Evolutionary conservation across 2,329 filamentous ascomycete genomes (phyloP), one percentile per base, ranked within the genome.

Genomic region (Lachnum nothofagi): DNA sequence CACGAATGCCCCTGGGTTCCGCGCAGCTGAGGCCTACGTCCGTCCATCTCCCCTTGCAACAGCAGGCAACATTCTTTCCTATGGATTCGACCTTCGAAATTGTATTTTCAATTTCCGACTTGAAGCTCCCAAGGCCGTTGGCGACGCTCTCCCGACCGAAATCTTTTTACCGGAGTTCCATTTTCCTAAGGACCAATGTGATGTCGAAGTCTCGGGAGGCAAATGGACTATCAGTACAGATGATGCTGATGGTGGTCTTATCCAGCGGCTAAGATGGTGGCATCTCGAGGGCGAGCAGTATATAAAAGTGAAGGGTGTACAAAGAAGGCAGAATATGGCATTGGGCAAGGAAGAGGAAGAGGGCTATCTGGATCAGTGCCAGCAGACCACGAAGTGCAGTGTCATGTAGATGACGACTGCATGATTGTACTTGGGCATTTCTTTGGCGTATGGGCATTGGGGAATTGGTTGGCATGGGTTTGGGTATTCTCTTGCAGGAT

Each of bases 1-100:
- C 19, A 78, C 76, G n/a, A 79, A 77, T 48, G 70, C 78, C 1
- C 80, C 83, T 0, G 91, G 93, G 1, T 88, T 86, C 61, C 86
- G 93, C 31, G 93, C 91, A 1, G 91, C 91, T 3, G 91, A 98
- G 68, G 91, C 94, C 0, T 97, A 89, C 61, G 82, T 97, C 27
- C 84, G 93, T 2, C 93, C 93, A 0, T 85, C 85, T 0, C 88
- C 93, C 0, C 82, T 91, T 22, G 74, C 76, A 3, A 86, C 86
- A 0, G 83, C 83, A 42, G 93, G 93, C 8, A 76, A 78, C 23
- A 73, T 96, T 12, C 65, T 78, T 2, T 74, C 78, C 8, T 87
- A 88, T 61, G 85, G 82, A 2, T 98, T 98, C 62, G 89, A 96
- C 65, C 74, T 98, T 45, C 80, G 79, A 41, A 85, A 77, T 51